Evolutionary conservation across 768 basidiomycete genomes (phyloP), one percentile per base, ranked within the genome.

Genomic region (Auriscalpium orientale): DNA sequence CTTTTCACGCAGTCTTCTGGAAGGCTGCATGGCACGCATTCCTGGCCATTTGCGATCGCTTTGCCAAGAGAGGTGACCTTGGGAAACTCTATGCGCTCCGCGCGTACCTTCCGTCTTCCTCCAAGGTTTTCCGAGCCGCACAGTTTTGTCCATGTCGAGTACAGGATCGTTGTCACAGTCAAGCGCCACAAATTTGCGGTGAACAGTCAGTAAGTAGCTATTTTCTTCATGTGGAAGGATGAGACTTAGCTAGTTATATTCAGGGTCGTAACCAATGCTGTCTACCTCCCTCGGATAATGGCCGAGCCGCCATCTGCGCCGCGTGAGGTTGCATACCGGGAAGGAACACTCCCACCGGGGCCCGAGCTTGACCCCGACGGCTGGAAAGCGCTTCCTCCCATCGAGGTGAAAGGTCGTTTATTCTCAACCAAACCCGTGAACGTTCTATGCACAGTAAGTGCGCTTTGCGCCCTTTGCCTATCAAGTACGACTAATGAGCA

Each of bases 111-210:
- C 21, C 4, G 28, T 16, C 54, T 58, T 12, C 60, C 60, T 16
- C 60, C 60, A 35, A 56, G 49, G 36, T 61, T 61, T 43, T 51
- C 55, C 0, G 58, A 84, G 65, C 71, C 78, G 28, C 79, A 76
- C 1, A 79, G 79, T 46, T 75, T 77, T 1, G 79, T 73, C 15
- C 82, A 81, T 58, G 72, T 84, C 52, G 81, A 83, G 55, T 84
- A 84, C 64, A 76, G 72, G 61, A 61, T 82, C 8, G 64, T 74
- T 13, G 77, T 79, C 22, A 82, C 74, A 1, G 65, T 83, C 35
- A 77, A 74, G 61, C 75, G 80, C 20, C 72, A 76, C 1, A 66
- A 73, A 16, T 66, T 84, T 55, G 76, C 71, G 59, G 73, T 77
- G 3, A 77, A 83, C 61, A 74, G 79, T 55, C 75, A 69, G 82